Evolutionary conservation across 1,284 basidiomycete species (phyloP), one percentile per base, ranked within the genome.

Genomic region (Rhodofomes roseus): DNA sequence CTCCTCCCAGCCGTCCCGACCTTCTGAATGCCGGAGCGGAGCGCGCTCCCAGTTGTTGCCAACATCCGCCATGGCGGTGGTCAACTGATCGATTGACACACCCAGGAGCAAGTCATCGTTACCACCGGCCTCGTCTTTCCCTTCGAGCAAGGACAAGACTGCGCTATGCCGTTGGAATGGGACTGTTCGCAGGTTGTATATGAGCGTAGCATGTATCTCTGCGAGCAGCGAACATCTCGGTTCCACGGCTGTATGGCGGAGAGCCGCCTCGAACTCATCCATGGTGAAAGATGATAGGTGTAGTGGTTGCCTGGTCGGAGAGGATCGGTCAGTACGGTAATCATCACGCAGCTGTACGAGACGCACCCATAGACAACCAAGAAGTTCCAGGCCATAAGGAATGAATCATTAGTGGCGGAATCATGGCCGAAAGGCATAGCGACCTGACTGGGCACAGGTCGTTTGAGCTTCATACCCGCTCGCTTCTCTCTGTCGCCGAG

Each of bases 321-420:
- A 53, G 37, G 37, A 39, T 3, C 14, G 5, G 11, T 39, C 37
- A 52, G 56, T 18, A 23, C 36, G 4, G 14, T 50, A 18, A 25
- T 20, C 2, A 43, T 14, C 7, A 18, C n/a, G 41, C 52, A 43
- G 16, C 50, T 29, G 39, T 55, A 27, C 54, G 60, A 25, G 31
- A 76, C 88, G 68, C 71, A 95, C 93, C 95, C 93, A 74, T 95
- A 94, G 57, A 95, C 89, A 60, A 92, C 89, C 64, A 98, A 76
- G 73, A 97, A 97, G 73, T 92, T 95, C 93, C 95, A 99, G 20
- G 86, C 79, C 82, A 91, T 87, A 50, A 98, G 75, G 73, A 98
- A 93, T 20, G 82, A 78, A 71, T 97, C 95, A 65, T 97, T 96
- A 7, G 84, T 78, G 9, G 84, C 84, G 3, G 80, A 77, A 22